Percentiles rank a stretch among this genome's conserved stretches.
These are phyloP conservation scores for Pyrus pyrifolia DNA, from an alignment of 306 rosid genomes.

Conservation along the genomic window DNA sequence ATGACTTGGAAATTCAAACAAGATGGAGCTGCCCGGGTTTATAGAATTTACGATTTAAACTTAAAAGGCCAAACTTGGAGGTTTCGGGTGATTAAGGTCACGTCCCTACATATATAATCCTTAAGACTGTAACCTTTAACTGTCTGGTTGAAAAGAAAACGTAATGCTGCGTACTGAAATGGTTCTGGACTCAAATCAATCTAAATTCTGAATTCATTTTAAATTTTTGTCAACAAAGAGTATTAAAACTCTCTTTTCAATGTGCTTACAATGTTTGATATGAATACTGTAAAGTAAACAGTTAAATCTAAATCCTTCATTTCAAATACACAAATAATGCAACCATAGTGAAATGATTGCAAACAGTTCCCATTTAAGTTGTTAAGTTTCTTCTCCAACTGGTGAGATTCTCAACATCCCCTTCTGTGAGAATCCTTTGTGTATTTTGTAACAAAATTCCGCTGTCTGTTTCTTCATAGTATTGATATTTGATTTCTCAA, in stretches of 20 bases:
- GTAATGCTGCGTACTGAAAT: not conserved
- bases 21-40: not conserved
- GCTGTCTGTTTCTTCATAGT: not conserved
- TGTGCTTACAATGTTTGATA: not conserved
- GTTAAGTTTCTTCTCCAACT: too few relatives aligned
- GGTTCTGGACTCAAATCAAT: not conserved
- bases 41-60: not conserved
- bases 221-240: too few relatives aligned
- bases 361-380: not conserved
- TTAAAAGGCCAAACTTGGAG: not conserved
- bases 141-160: not conserved
- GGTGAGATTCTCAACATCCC: not conserved
- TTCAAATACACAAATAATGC: not conserved
- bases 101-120: not conserved
- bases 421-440: not conserved
- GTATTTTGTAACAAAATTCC: not conserved
- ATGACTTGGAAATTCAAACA: too few relatives aligned
- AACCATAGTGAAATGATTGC: not conserved
- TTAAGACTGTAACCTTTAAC: not conserved
- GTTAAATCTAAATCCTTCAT: not conserved
- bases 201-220: too few relatives aligned
- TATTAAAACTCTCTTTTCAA: not conserved
- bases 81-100: not conserved
- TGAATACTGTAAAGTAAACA: not conserved
- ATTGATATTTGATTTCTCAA: not conserved